Conservation (phyloP, 495 filamentous ascomycete genomes). For the Neurospora pannonica region DNA sequence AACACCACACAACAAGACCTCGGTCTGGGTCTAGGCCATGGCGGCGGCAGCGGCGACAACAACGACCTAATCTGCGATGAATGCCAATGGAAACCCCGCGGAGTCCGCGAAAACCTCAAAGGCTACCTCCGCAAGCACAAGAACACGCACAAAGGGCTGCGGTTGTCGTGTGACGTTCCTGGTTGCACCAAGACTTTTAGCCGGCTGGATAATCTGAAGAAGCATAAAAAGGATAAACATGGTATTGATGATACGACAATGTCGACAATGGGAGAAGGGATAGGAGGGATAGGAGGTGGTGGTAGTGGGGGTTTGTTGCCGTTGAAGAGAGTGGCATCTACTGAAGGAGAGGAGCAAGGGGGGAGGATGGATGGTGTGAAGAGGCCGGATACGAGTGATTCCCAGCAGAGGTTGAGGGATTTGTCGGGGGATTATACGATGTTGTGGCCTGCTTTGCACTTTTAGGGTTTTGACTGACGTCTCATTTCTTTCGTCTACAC, state of each 20-base stretch:
- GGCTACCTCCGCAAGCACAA: conserved; percentile 31
- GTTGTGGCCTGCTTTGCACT: conserved; percentile 27
- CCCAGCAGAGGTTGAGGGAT: conserved; percentile 11
- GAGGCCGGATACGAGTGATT: conserved; percentile 11
- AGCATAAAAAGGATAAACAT: conserved; percentile 32
- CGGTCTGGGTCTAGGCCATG: background rate
- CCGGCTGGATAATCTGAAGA: conserved; percentile 34
- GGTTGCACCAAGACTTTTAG: conserved; percentile 33
- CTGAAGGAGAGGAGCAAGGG: conserved; percentile 9
- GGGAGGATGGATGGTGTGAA: background rate
- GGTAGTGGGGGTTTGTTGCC: conserved; percentile 3
- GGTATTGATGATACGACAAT: conserved; percentile 18
- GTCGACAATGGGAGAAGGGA: background rate
- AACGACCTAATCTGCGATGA: conserved; percentile 28
- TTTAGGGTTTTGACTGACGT: background rate
- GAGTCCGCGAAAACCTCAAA: conserved; percentile 26
- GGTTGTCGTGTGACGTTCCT: conserved; percentile 21
- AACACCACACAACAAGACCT: background rate
- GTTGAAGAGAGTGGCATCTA: conserved; percentile 12
- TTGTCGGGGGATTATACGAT: conserved; percentile 23
- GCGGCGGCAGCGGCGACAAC: background rate
- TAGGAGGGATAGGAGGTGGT: background rate
- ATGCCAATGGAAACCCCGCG: conserved; percentile 29
- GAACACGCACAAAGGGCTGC: conserved; percentile 27
- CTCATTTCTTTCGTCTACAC: background rate